Evolutionary conservation across 2,329 filamentous ascomycete species (phyloP).

Genomic region (Blumeria hordei): DNA sequence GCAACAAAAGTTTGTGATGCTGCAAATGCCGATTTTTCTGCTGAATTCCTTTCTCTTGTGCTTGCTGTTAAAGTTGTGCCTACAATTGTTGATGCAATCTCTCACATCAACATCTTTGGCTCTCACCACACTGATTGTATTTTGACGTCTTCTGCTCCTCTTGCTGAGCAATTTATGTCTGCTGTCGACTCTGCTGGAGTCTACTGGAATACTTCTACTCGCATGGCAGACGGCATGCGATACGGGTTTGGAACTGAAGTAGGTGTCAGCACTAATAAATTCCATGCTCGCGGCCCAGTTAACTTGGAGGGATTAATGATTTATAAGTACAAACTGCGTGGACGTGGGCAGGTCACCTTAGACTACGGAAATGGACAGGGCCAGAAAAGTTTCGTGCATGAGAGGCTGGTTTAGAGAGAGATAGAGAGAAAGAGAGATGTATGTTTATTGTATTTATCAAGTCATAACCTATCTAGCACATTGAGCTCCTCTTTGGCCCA

Average conservation of each 20-base stretch:
- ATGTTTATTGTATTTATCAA: too few relatives aligned
- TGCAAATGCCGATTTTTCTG: conserved; percentile 49
- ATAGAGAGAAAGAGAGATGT: too few relatives aligned
- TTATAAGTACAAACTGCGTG: conserved; percentile 84
- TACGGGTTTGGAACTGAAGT: conserved; percentile 97
- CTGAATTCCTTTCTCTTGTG: conserved; percentile 69
- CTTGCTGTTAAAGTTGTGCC: conserved; percentile 64
- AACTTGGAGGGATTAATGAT: conserved; percentile 88
- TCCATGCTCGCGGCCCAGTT: conserved; percentile 80
- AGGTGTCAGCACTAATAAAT: conserved; percentile 96
- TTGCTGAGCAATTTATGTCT: conserved; percentile 63
- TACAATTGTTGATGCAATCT: conserved; percentile 44
- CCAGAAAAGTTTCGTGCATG: conserved; percentile 33
- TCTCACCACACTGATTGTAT: conserved; percentile 91
- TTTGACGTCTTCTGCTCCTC: conserved; percentile 40
- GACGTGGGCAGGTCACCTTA: conserved; percentile 57
- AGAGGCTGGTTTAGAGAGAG: too few relatives aligned
- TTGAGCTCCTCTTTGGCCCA: too few relatives aligned
- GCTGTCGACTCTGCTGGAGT: conserved; percentile 74
- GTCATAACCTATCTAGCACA: too few relatives aligned
- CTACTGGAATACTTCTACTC: conserved; percentile 90
- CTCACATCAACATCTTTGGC: conserved; percentile 77
- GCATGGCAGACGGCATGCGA: conserved; percentile 88
- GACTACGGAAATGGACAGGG: conserved; percentile 45
- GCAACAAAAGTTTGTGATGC: conserved; percentile 36